Base-by-base conservation (phyloP, 306 rosid genomes). In the Lathyrus oleraceus region DNA sequence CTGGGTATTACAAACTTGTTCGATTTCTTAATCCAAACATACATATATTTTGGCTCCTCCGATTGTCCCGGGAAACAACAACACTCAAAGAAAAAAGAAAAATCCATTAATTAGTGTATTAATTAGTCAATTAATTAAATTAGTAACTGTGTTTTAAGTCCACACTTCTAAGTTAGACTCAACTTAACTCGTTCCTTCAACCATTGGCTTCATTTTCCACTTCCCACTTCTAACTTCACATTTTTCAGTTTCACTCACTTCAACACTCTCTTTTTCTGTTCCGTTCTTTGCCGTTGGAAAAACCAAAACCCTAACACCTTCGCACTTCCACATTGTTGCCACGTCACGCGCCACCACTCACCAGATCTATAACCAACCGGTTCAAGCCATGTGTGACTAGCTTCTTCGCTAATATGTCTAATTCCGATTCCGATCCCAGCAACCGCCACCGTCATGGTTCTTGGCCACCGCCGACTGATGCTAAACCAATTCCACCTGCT, bases 401-500 rank as follows among this genome's bases (percentile, higher is more conserved):
- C 71, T 28, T 15, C n/a, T 42, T 30, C 13, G 14, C 10, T 6
- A 5, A 42, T 0, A 77, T 77, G 81, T 64, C 81, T 11, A 44
- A 65, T 44, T 44, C 81, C 44, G 67, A 45, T 56, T 44, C 81
- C 36, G 68, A 63, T 63, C 53, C 61, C 3, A 70, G 21, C 16
- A 43, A 77, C 67, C 72, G 71, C 27, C 40, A 76, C 72, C 76
- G 73, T 14, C 17, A 8, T 0, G n/a, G 5, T 64, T 48, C 62
- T 1, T 72, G 77, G 9, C 66, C 76, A 28, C 81, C 76, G 17
- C 17, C 52, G 10, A 20, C 68, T 0, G 81, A 76, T 11, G 36
- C 72, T 13, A 61, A 86, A 10, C 68, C 92, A 86, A 51, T 86
- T 82, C 92, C 97, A 25, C 95, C 97, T 19, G 74, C 99, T 59